Evolutionary conservation across 2,329 filamentous ascomycete species (phyloP), one percentile per base, ranked within the genome.

Genomic region (Teratosphaeria destructans): DNA sequence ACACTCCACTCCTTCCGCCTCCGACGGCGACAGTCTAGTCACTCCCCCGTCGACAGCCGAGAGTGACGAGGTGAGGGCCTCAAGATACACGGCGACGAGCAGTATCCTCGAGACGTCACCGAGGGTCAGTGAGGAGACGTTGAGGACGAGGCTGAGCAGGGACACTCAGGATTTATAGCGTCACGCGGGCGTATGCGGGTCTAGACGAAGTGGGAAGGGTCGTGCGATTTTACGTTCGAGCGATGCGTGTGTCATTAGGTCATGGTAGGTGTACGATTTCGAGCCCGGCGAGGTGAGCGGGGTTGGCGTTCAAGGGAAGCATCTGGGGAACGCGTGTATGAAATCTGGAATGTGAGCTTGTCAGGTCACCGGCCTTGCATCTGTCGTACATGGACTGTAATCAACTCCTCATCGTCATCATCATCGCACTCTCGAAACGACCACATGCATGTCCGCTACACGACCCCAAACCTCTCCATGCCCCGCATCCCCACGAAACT

Each of bases 91-190:
- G 11, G 70, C 73, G 4, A 71, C 73, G 19, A 77, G 75, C 68
- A 77, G 75, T 60, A 69, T 78, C 5, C 64, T 75, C 34, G 74
- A 75, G 56, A 71, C 74, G 39, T 75, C 71, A 54, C 72, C 73
- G 4, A 66, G 76, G 59, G 67, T 72, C 26, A 76, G 75, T 62
- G 67, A 69, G 52, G 75, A 76, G 58, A 76, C 74, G 10, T 64
- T 74, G 34, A 61, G 69, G 32, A 72, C 70, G 16, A 58, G 58
- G 47, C 56, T 57, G 59, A 62, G 61, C 35, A 59, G 56, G 54
- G 57, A 59, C 34, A 32, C 52, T 16, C 57, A 47, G 52, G 52
- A 52, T 19, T 49, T 43, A n/a, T 55, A 27, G 54, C 7, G 1
- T 32, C 3, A 32, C 29, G 29, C 29, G 29, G 29, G 29, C 19